Percentiles rank a stretch among this genome's conserved stretches.
These are phyloP conservation scores for Theileria annulata DNA, from an alignment of 169 alveolate genomes.

Conservation along the genomic window DNA sequence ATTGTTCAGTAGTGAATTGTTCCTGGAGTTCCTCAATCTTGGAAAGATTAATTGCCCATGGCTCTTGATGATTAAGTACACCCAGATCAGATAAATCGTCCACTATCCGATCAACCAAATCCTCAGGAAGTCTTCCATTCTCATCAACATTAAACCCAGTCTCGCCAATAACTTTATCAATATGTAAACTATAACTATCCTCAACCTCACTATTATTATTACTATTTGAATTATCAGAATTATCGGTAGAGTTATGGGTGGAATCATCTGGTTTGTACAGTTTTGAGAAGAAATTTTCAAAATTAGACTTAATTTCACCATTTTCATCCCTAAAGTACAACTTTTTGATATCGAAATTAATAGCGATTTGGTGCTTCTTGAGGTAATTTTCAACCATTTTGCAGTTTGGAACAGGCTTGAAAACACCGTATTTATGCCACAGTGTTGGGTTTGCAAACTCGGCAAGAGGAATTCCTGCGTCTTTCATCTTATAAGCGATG, in stretches of 20 bases:
- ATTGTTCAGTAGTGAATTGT: constrained; percentile 33
- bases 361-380: constrained; percentile 54
- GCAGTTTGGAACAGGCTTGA: constrained; percentile 51
- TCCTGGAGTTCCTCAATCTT: constrained; percentile 49
- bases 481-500: constrained; percentile 39
- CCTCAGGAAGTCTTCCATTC: constrained; percentile 6
- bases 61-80: constrained; percentile 28
- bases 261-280: not conserved
- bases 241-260: not conserved
- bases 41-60: constrained; percentile 48
- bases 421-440: constrained; percentile 65
- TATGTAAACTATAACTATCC: not conserved
- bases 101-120: constrained; percentile 41
- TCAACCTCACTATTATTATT: not conserved
- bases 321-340: constrained; percentile 45
- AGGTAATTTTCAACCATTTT: constrained; percentile 58
- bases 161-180: not conserved
- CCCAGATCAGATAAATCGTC: constrained; percentile 36
- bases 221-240: not conserved
- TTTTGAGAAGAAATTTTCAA: not conserved
- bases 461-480: constrained; percentile 50
- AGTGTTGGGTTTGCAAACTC: constrained; percentile 52
- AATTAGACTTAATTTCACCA: constrained; percentile 1
- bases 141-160: not conserved
- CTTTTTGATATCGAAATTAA: constrained; percentile 28